Evolutionary conservation across 441 rosid genomes (phyloP).

Genomic region (Heliophila coronopifolia): DNA sequence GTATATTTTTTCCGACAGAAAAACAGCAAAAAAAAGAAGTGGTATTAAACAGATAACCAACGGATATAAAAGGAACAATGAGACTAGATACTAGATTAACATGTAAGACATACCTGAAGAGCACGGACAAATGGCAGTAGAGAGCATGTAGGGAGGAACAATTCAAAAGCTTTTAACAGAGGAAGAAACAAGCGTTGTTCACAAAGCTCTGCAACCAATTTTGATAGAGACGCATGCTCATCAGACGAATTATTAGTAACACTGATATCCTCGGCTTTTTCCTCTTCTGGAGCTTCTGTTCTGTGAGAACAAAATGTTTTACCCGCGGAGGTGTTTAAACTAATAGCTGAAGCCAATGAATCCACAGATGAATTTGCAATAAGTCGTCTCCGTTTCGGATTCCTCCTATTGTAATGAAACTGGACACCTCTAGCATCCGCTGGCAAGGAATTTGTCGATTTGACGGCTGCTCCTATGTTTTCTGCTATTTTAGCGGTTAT

Average conservation of each 20-base stretch:
- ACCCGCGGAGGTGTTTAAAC: conserved; percentile 34
- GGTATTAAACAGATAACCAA: too few species aligned
- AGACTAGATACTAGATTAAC: conserved; percentile 2
- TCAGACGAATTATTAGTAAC: conserved; percentile 48
- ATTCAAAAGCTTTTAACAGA: conserved; percentile 90
- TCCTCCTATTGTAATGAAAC: conserved; percentile 81
- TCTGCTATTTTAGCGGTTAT: conserved; percentile 82
- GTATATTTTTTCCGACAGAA: conserved; percentile 17
- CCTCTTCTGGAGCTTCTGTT: conserved; percentile 40
- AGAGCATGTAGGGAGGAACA: conserved; percentile 97
- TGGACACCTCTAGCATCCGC: conserved; percentile 46
- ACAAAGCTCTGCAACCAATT: conserved; percentile 96
- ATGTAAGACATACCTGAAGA: conserved; percentile 72
- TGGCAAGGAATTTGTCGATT: conserved; percentile 69
- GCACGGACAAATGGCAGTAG: conserved; percentile 91
- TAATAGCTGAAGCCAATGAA: conserved; percentile 37
- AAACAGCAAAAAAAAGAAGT: not conserved
- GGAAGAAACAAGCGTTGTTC: conserved; percentile 90
- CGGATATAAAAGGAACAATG: not conserved
- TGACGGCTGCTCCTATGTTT: conserved; percentile 81
- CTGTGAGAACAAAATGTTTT: conserved; percentile 31
- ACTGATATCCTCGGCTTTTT: conserved; percentile 37
- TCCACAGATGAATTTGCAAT: conserved; percentile 48
- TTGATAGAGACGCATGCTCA: conserved; percentile 62
- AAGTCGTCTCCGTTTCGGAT: conserved; percentile 84